Conservation (phyloP, 805 yeast genomes). For the Saccharomyces paradoxus region DNA sequence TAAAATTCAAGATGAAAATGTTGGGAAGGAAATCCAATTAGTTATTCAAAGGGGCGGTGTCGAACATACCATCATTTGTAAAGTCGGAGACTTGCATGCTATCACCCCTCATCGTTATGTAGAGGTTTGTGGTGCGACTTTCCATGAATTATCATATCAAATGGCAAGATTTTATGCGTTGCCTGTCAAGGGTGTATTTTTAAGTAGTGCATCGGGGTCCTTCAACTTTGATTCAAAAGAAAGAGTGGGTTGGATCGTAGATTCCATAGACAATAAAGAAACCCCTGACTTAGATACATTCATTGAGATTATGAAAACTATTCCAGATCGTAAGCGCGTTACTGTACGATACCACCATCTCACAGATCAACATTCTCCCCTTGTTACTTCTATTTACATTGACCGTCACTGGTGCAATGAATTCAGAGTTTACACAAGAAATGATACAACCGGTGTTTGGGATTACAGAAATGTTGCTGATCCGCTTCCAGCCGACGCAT, state of each 20-base stretch:
- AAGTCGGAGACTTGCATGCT: constrained; percentile 66
- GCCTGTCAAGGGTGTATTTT: constrained; percentile 77
- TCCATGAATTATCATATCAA: constrained; percentile 81
- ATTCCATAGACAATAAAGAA: constrained; percentile 64
- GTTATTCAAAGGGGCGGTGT: constrained; percentile 70
- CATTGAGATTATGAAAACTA: constrained; percentile 63
- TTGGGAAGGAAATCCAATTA: constrained; percentile 50
- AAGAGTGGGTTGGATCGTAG: constrained; percentile 71
- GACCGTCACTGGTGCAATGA: constrained; percentile 81
- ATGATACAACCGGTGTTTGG: constrained; percentile 52
- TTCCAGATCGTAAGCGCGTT: constrained; percentile 71
- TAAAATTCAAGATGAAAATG: constrained; percentile 64
- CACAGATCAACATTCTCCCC: constrained; percentile 69
- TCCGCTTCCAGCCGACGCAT: constrained; percentile 47
- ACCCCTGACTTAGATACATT: constrained; percentile 71
- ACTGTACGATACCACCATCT: constrained; percentile 67
- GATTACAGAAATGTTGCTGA: constrained; percentile 43
- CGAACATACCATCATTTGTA: constrained; percentile 41
- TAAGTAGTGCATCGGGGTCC: constrained; percentile 70
- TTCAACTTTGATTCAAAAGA: constrained; percentile 55
- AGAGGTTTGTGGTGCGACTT: constrained; percentile 78
- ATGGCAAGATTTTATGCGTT: constrained; percentile 77
- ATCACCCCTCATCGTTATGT: constrained; percentile 79
- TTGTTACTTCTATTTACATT: constrained; percentile 55
- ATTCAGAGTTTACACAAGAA: constrained; percentile 60